Evolutionary conservation across 805 yeast genomes (phyloP).

Genomic region (Wickerhamiella galacta): DNA sequence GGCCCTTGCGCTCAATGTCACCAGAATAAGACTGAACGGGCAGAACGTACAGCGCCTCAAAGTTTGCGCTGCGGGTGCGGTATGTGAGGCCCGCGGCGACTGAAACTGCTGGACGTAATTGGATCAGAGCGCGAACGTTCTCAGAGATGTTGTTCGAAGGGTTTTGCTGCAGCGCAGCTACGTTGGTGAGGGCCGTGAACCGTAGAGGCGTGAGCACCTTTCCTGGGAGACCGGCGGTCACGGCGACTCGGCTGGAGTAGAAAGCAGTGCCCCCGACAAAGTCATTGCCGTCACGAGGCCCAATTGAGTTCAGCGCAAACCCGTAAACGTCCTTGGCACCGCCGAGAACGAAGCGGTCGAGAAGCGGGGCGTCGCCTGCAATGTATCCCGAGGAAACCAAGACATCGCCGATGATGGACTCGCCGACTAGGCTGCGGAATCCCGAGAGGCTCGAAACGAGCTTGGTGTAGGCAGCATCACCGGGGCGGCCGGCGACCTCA

Average conservation of each 20-base stretch:
- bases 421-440: constrained; percentile 11
- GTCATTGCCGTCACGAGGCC: constrained; percentile 34
- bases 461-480: constrained; percentile 19
- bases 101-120: constrained; percentile 29
- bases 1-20: constrained; percentile 36
- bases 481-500: constrained; percentile 21
- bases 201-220: constrained; percentile 35
- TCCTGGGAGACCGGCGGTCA: constrained; percentile 46
- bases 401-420: constrained; percentile 12
- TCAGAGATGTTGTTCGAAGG: constrained; percentile 12
- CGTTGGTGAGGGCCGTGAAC: constrained; percentile 42
- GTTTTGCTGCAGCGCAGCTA: constrained; percentile 36
- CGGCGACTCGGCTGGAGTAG: constrained; percentile 34
- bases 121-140: constrained; percentile 19
- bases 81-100: constrained; percentile 42
- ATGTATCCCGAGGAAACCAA: constrained; percentile 12
- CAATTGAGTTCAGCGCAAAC: constrained; percentile 46
- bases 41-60: constrained; percentile 43
- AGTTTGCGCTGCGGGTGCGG: constrained; percentile 40
- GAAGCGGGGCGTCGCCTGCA: constrained; percentile 31
- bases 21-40: constrained; percentile 35
- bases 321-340: constrained; percentile 56
- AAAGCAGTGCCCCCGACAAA: constrained; percentile 53
- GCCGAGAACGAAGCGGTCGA: constrained; percentile 69
- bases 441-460: constrained; percentile 7